Evolutionary conservation across 2,329 filamentous ascomycete species (phyloP), one percentile per base, ranked within the genome.

Genomic region (Geosmithia flava): DNA sequence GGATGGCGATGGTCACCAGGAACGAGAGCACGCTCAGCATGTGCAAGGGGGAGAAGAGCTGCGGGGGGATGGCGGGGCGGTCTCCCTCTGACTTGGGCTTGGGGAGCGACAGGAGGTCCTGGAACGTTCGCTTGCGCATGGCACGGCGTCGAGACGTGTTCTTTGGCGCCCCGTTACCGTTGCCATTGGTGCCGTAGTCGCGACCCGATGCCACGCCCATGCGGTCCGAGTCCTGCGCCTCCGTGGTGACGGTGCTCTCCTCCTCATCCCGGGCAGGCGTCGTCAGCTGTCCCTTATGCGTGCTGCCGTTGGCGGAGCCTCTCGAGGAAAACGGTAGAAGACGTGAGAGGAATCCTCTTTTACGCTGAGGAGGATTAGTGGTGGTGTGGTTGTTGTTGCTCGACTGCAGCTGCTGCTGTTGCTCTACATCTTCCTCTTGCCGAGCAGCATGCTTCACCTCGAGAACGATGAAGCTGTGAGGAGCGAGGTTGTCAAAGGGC

Each of bases 21-120:
- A 67, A 70, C 0, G 77, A 80, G 40, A 74, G 57, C 15, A 76
- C 53, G 2, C 71, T 69, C 10, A 82, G 63, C 15, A 78, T 56
- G 51, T 78, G 74, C 2, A 80, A 61, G 5, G 76, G 74, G 2
- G 74, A 78, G 51, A 66, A 69, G 42, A 67, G 57, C 41, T 62
- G 65, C 2, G 72, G 66, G 1, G 74, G 74, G 6, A 79, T 67
- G 19, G 70, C 69, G 29, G 70, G 71, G 3, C 68, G 65, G 37
- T 64, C 58, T 13, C 60, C 58, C 7, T 52, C 56, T 48, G 57
- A 56, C 7, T 63, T 63, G 48, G 70, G 60, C 30, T 66, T 70
- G 11, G 68, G 65, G 50, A 67, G 66, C 7, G 65, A 60, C n/a
- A 72, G 58, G 37, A 67, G 61, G 50, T 71, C 69, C 47, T 67